Conservation (phyloP, 129 eudicot genomes). For the Glebionis coronaria region DNA sequence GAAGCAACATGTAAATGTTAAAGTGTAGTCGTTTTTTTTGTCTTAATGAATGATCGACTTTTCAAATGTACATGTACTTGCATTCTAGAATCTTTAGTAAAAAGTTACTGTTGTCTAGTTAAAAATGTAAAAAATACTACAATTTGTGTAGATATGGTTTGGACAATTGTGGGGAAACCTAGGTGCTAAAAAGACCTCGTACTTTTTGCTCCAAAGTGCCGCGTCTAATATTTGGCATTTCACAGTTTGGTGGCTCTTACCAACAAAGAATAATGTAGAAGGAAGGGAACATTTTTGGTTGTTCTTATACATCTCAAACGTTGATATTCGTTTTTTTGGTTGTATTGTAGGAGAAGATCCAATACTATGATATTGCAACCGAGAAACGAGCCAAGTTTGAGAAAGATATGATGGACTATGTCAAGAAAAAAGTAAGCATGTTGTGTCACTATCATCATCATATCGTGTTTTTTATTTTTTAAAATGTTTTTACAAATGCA, state of each 20-base stretch:
- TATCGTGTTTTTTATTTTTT: not conserved
- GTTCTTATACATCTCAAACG: not conserved
- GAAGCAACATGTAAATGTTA: slow-evolving; percentile 9
- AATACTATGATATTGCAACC: slow-evolving; percentile 79
- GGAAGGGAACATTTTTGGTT: slow-evolving; percentile 2
- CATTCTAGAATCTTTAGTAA: not conserved
- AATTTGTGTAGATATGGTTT: not conserved
- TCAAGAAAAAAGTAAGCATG: slow-evolving; percentile 45
- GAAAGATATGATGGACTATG: slow-evolving; percentile 57
- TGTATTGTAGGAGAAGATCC: slow-evolving; percentile 59
- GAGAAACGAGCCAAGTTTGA: slow-evolving; percentile 81
- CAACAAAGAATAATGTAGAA: not conserved
- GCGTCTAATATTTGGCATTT: not conserved
- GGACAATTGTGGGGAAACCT: slow-evolving; percentile 8
- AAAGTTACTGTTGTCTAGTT: not conserved
- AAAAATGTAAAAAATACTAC: not conserved
- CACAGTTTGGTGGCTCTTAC: not conserved
- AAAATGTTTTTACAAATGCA: not conserved
- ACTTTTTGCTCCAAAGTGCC: slow-evolving; percentile 5
- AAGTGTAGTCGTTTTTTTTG: not conserved
- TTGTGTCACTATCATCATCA: not conserved
- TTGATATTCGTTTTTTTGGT: not conserved
- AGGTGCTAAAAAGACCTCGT: slow-evolving; percentile 4
- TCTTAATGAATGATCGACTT: not conserved
- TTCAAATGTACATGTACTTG: not conserved